Evolutionary conservation across 805 yeast genomes (phyloP), one percentile per base, ranked within the genome.

Genomic region (Brettanomyces custersianus): DNA sequence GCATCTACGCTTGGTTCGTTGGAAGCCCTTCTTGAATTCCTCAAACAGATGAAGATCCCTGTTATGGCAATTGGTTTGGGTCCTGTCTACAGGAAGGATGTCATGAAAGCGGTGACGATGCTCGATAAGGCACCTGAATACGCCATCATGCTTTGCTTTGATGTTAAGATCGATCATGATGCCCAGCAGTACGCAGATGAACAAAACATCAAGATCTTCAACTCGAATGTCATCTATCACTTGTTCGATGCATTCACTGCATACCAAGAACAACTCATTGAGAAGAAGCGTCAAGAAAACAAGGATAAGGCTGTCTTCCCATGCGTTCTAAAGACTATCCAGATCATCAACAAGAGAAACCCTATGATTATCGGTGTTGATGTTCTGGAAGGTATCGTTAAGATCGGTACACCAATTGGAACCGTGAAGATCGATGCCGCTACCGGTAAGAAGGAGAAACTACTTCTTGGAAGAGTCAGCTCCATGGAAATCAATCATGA

Each of bases 301-400:
- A 67, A 80, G 63, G 90, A 79, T 50, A 82, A 73, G 51, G 98
- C 97, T 32, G 82, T 83, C 34, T 88, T 77, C 78, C 99, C 99
- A 49, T 82, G 94, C 70, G 96, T 90, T 23, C 65, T 92, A 65
- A 84, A 85, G 63, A 92, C 96, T 13, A 62, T 92, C 47, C 97
- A 92, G 68, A 85, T 92, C 56, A 92, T 92, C 61, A 92, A 92
- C 78, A 90, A 90, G 68, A 84, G 98, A 65, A 86, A 88, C 60
- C 99, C 99, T 43, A 92, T 92, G 97, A 88, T 92, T 55, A 84
- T 92, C 55, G 99, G 99, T 77, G 97, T 92, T 40, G 99, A 92
- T 57, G 95, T 92, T 41, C 60, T 74, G 31, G 97, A 92, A 57
- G 99, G 99, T 53, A 68, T 81, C 32, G 72, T 92, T 29, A 76